Evolutionary conservation across 2,329 filamentous ascomycete genomes (phyloP).

Genomic region (Colletotrichum orbiculare): DNA sequence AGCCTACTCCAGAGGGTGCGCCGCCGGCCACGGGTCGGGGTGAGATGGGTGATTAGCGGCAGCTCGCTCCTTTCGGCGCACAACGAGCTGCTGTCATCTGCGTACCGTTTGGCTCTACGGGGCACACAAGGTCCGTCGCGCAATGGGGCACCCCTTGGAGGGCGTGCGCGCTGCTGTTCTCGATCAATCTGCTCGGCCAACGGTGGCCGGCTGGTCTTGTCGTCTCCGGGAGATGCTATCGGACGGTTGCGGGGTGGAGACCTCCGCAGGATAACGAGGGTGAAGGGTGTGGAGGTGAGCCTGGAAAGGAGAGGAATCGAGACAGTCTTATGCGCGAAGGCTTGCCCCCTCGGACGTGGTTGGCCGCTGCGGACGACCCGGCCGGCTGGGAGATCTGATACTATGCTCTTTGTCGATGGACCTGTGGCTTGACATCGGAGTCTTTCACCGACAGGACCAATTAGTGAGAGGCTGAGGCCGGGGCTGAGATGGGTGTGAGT

Average conservation of each 20-base stretch:
- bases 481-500: too few species aligned
- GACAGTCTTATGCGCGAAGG: too few species aligned
- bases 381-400: too few species aligned
- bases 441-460: too few species aligned
- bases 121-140: neutral
- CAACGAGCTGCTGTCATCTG: conserved; percentile 5
- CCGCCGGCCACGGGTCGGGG: neutral
- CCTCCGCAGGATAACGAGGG: conserved; percentile 19
- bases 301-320: conserved; percentile 8
- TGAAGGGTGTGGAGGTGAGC: conserved; percentile 8
- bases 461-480: too few species aligned
- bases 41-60: neutral
- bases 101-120: neutral
- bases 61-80: conserved; percentile 14
- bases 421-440: too few species aligned
- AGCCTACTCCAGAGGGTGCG: conserved; percentile 5
- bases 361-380: too few species aligned
- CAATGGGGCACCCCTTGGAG: neutral
- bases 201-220: too few species aligned
- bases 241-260: conserved; percentile 26
- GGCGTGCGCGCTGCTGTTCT: too few species aligned
- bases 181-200: too few species aligned
- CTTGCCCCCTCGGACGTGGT: too few species aligned
- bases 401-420: too few species aligned
- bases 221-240: conserved; percentile 8